Evolutionary conservation across 2,329 filamentous ascomycete species (phyloP).

Genomic region (Alternaria ventricosa): DNA sequence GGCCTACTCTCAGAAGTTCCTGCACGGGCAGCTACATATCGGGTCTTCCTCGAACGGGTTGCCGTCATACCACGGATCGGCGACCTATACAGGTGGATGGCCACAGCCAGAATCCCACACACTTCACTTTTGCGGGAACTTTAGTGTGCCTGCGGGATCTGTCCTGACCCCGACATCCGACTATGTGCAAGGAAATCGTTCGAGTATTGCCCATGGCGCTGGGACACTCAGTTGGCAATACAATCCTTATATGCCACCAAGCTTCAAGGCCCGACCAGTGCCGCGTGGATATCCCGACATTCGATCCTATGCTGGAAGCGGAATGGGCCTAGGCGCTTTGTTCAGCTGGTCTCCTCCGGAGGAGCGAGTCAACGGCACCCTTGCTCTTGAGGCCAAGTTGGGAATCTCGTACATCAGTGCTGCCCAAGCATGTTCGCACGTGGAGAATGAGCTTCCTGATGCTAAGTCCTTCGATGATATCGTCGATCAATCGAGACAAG

Average conservation of each 20-base stretch:
- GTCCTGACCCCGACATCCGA: constrained; percentile 1
- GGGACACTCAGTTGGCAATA: constrained; percentile 10
- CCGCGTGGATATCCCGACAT: background rate
- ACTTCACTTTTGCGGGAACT: constrained; percentile 9
- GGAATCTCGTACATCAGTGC: constrained; percentile 51
- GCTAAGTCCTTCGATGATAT: constrained; percentile 44
- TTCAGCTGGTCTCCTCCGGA: constrained; percentile 51
- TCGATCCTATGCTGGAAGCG: constrained; percentile 37
- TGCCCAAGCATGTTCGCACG: constrained; percentile 68
- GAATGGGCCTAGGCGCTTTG: constrained; percentile 50
- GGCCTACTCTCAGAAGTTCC: constrained; percentile 5
- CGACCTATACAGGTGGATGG: constrained; percentile 8
- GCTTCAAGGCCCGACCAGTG: background rate
- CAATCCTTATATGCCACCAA: background rate
- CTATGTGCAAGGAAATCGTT: background rate
- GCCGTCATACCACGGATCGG: constrained; percentile 5
- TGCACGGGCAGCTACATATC: constrained; percentile 3
- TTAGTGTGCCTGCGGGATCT: background rate
- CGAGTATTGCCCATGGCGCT: background rate
- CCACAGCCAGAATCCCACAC: constrained; percentile 3
- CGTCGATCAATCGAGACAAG: constrained; percentile 40
- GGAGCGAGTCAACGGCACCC: constrained; percentile 8
- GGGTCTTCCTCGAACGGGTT: background rate
- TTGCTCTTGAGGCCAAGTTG: constrained; percentile 54
- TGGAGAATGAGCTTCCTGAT: constrained; percentile 67